phyloP scores from a whole-genome alignment of 768 basidiomycete species.

The Tulasnella sp. region DNA sequence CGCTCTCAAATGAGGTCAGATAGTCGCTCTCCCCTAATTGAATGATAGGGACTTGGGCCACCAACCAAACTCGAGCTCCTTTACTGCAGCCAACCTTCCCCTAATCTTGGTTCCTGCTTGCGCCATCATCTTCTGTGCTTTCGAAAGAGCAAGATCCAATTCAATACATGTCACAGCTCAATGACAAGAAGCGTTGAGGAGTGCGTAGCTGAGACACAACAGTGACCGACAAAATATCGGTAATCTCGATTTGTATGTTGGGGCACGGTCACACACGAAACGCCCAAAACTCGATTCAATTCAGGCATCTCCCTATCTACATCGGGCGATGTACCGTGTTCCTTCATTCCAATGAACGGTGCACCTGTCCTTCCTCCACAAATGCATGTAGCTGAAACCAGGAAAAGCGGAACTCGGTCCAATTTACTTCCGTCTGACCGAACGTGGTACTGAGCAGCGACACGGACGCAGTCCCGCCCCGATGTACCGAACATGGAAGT shows the following conservation, averaged over 20 bases:
- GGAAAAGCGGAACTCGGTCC: not conserved
- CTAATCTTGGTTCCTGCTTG: not conserved
- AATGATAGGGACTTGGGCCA: not conserved
- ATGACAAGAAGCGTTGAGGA: not conserved
- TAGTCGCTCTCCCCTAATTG: slow-evolving; percentile 7
- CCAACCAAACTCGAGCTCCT: slow-evolving; percentile 16
- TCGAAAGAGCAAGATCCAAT: slow-evolving; percentile 13
- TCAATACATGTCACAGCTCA: not conserved
- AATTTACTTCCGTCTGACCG: slow-evolving; percentile 8
- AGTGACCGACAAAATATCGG: slow-evolving; percentile 10
- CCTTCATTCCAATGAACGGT: not conserved
- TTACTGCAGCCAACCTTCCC: not conserved
- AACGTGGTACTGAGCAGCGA: slow-evolving; percentile 8
- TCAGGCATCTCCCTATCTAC: slow-evolving; percentile 8
- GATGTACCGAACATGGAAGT: slow-evolving; percentile 16
- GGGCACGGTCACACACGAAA: not conserved
- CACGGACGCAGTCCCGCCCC: slow-evolving; percentile 5
- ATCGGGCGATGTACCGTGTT: not conserved
- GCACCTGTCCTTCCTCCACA: not conserved
- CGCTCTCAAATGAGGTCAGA: slow-evolving; percentile 13
- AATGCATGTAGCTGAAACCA: not conserved
- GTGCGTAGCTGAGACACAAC: not conserved
- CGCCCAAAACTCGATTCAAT: slow-evolving; percentile 10
- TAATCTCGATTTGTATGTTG: not conserved
- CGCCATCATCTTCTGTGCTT: not conserved